Percentiles rank a stretch among this genome's conserved stretches.
These are phyloP conservation scores for Solanum hybrid DNA, from an alignment of 305 asterid genomes.

Conservation along the genomic window DNA sequence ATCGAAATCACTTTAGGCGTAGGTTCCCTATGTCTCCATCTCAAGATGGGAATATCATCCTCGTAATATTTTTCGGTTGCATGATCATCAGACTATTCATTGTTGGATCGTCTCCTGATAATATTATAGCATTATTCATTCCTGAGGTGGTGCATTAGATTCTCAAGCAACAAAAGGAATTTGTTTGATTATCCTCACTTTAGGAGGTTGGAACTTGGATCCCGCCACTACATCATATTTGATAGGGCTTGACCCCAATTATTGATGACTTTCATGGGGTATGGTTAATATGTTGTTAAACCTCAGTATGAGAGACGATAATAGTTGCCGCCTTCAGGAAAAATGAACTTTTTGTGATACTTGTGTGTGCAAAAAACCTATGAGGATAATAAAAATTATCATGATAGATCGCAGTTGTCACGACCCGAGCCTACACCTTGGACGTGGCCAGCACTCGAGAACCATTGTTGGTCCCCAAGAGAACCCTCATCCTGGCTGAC, in stretches of 20 bases:
- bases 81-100: neutral
- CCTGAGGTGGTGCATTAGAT: neutral
- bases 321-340: neutral
- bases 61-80: neutral
- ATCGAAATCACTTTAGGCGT: neutral
- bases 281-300: neutral
- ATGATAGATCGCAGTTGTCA: neutral
- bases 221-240: neutral
- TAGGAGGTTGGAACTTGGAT: neutral
- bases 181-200: neutral
- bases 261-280: neutral
- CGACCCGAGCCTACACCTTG: too few species aligned
- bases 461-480: too few species aligned
- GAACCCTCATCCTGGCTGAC: too few species aligned
- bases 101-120: neutral
- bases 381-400: neutral
- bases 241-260: neutral
- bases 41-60: neutral
- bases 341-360: neutral
- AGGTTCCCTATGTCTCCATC: neutral
- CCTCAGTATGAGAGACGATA: neutral
- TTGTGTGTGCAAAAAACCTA: neutral
- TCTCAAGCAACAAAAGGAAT: neutral
- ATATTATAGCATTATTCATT: neutral
- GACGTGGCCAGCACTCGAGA: too few species aligned